Base-by-base conservation (phyloP, 805 yeast species). In the Yarrowia osloensis region DNA sequence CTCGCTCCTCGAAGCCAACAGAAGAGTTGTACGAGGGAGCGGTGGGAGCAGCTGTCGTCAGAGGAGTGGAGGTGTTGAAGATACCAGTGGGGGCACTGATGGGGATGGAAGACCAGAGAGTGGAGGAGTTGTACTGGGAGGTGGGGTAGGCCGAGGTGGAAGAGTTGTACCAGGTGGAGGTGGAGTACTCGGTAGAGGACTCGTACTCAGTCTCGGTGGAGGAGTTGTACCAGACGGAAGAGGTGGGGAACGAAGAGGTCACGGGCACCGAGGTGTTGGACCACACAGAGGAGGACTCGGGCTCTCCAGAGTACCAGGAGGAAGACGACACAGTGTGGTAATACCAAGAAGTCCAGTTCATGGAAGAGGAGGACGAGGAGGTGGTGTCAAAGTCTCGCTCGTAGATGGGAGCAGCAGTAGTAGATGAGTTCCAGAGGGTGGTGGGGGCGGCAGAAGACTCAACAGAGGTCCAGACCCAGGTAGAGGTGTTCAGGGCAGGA, bases 51-150 rank as follows among this genome's bases (percentile, higher is more conserved):
- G 26, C 21, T 19, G 57, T 50, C 21, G 40, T 50, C 40, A 50
- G 57, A 33, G 57, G 57, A 33, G 57, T 50, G 12, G 57, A 33
- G 21, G 29, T 50, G 57, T 50, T 50, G 29, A 31, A 50, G 39
- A 50, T 33, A 50, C 57, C 40, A 33, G 55, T 31, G 39, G 55
- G 55, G 26, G 8, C 39, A 50, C 55, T 50, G 55, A 50, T 50
- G 55, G 55, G 55, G 39, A 50, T 31, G 19, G 55, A 12, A 7
- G 55, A 50, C 55, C 55, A 50, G 28, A 50, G 24, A 6, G 50
- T 26, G 33, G 50, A 26, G 6, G 50, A 7, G 33, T 46, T 46
- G 29, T 22, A 24, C 49, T 31, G 15, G 33, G 50, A 4, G 8
- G 52, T n/a, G 24, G 35, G 11, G 19, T 12, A 15, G 11, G 12